Base-by-base conservation (phyloP, 2,329 filamentous ascomycete species). In the Colletotrichum godetiae region DNA sequence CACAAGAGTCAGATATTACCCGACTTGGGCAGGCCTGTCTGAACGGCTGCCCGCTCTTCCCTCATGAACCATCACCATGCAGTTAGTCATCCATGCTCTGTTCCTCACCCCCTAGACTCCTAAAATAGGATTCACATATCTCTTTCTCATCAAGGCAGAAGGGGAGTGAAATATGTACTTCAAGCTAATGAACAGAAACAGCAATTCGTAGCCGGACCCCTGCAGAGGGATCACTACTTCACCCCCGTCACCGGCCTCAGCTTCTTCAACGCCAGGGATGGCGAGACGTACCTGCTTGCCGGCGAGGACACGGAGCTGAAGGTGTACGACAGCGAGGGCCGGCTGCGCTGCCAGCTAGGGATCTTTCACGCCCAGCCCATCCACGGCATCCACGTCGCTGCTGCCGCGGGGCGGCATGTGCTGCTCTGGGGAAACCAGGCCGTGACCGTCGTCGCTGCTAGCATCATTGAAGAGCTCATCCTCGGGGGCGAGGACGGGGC, bases 351-450 rank as follows among this genome's bases (percentile, higher is more conserved):
- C 62, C 82, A 83, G 61, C 78, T 88, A 62, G 81, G 81, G 29
- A 82, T 95, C 35, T 95, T 97, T 78, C 78, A 82, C 19, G 86
- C 87, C n/a, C 93, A 96, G 79, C 85, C 90, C 3, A 90, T 97
- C 63, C 94, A 97, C 81, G 94, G 94, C 3, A 90, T 96, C 67
- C 82, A 86, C n/a, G 82, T 90, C 78, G 64, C 80, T 76, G 73
- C 74, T 19, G 42, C 42, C 15, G 42, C 55, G 1, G 42, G n/a
- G 37, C 67, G 42, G 22, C 42, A 70, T 27, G 76, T 91, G 11
- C 84, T 96, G 6, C 82, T 92, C 19, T 97, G 94, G 94, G 95
- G 95, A 52, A 92, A 91, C 1, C 85, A 86, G 19, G 88, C 86
- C 2, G 82, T 94, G n/a, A 88, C 84, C 12, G 81, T 82, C 52